Conservation (phyloP, 2,329 filamentous ascomycete species). For the Bisporella sp. region DNA sequence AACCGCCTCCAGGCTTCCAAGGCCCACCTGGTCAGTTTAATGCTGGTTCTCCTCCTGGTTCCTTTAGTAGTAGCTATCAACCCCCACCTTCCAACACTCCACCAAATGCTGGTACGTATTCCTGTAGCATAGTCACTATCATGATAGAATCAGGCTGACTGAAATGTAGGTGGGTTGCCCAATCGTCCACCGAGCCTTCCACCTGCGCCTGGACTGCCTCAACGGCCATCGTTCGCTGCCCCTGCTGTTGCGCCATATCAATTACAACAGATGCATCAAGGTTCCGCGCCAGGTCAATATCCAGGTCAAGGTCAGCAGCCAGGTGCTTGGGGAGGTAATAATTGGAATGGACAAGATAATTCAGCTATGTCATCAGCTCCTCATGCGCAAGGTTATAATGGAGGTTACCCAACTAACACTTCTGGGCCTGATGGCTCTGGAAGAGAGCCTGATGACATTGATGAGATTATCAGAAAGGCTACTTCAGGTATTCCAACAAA, state of each 20-base stretch:
- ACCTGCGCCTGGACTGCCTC: slow-evolving; percentile 49
- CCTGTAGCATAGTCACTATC: no score
- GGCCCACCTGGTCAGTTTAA: slow-evolving; percentile 27
- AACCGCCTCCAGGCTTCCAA: slow-evolving; percentile 18
- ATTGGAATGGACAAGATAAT: slow-evolving; percentile 30
- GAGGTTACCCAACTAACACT: slow-evolving; percentile 29
- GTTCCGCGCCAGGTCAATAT: slow-evolving; percentile 37
- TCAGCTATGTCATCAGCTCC: slow-evolving; percentile 31
- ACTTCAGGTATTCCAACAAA: slow-evolving; percentile 49
- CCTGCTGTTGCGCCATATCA: slow-evolving; percentile 39
- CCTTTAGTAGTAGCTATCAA: slow-evolving; percentile 29
- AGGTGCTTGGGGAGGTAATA: slow-evolving; percentile 29
- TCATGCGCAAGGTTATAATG: slow-evolving; percentile 27
- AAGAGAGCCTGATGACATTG: slow-evolving; percentile 52
- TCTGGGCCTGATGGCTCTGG: slow-evolving; percentile 41
- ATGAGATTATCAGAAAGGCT: slow-evolving; percentile 57
- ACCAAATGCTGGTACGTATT: slow-evolving; percentile 11
- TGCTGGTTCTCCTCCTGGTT: slow-evolving; percentile 32
- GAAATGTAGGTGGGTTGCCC: slow-evolving; percentile 31
- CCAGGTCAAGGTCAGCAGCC: slow-evolving; percentile 21
- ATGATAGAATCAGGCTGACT: no score
- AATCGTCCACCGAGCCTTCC: slow-evolving; percentile 47
- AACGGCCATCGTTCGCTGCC: slow-evolving; percentile 50
- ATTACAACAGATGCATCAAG: slow-evolving; percentile 50
- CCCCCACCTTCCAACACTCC: slow-evolving; percentile 34